phyloP scores from a whole-genome alignment of 1,284 basidiomycete genomes.

The Vanrija sp. region DNA sequence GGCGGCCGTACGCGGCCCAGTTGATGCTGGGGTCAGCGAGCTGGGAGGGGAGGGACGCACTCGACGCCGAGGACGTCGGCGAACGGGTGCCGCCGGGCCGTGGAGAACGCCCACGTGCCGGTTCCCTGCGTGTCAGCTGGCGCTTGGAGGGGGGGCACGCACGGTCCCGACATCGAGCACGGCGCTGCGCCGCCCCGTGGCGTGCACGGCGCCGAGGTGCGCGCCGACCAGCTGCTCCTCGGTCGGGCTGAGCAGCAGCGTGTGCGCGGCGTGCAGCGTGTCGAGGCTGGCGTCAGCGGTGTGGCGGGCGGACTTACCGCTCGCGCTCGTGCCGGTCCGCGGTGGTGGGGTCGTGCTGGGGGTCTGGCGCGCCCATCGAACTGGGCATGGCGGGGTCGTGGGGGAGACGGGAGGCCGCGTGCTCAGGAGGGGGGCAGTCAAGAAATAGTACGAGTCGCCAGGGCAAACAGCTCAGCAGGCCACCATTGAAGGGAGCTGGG shows the following conservation, averaged over 20 bases:
- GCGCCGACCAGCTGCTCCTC: conserved; percentile 21
- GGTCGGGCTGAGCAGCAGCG: conserved; percentile 24
- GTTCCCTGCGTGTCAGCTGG: conserved; percentile 12
- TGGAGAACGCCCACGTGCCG: conserved; percentile 30
- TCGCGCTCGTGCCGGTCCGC: too few species aligned
- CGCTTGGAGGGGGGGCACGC: conserved; percentile 11
- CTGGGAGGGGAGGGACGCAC: conserved; percentile 17
- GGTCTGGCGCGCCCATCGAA: too few species aligned
- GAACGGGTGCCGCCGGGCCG: conserved; percentile 31
- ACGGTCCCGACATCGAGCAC: conserved; percentile 42
- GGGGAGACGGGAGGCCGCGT: too few species aligned
- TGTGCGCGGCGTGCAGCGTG: conserved; percentile 23
- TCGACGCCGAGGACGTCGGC: conserved; percentile 37
- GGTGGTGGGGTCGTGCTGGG: too few species aligned
- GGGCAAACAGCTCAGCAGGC: too few species aligned
- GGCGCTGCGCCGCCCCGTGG: conserved; percentile 26
- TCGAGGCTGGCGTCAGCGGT: conserved; percentile 14
- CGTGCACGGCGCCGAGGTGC: conserved; percentile 30
- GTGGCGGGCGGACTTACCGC: too few species aligned
- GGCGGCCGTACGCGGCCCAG: conserved; percentile 23
- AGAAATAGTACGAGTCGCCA: too few species aligned
- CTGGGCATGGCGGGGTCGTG: too few species aligned
- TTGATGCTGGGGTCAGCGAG: conserved; percentile 21
- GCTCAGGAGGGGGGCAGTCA: too few species aligned
- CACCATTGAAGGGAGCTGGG: too few species aligned